Percentiles rank a stretch among this genome's conserved stretches.
phyloP scores from a whole-genome alignment of 208 protist genomes.

The Naegleria gruberi region DNA sequence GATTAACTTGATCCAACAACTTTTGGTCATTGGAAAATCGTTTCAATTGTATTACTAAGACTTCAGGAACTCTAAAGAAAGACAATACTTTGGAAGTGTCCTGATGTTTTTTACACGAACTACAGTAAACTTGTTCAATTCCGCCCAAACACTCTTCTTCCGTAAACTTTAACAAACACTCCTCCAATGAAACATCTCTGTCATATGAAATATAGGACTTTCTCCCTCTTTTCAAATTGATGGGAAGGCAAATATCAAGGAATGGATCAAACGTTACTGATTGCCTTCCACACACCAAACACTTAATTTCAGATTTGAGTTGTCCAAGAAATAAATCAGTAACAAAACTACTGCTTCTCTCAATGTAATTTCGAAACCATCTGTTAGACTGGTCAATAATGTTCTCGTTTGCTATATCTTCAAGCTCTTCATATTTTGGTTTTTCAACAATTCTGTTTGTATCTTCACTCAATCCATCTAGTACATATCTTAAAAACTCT shows the following conservation, averaged over 20 bases:
- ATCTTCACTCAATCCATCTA: constrained; percentile 75
- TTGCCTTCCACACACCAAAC: background rate
- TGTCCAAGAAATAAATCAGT: constrained; percentile 12
- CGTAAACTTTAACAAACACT: constrained; percentile 44
- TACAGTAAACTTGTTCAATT: constrained; percentile 52
- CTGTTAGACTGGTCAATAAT: background rate
- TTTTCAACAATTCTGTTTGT: constrained; percentile 40
- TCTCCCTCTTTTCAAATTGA: background rate
- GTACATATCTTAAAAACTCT: constrained; percentile 71
- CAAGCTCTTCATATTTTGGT: constrained; percentile 19
- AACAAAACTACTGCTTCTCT: background rate
- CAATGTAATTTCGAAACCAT: background rate
- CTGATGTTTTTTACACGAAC: constrained; percentile 38
- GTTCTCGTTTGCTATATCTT: background rate
- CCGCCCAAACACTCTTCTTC: constrained; percentile 37
- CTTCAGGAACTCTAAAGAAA: background rate
- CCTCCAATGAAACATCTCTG: background rate
- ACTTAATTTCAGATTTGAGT: background rate
- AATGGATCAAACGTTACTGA: constrained; percentile 14
- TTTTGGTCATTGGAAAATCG: constrained; percentile 2
- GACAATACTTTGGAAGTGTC: background rate
- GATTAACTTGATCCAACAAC: background rate
- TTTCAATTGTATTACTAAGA: constrained; percentile 9
- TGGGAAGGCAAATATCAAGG: background rate
- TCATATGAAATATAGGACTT: background rate